These are phyloP conservation scores for Isabelozyma rhagii DNA, from an alignment of 805 yeast genomes.

Conservation along the genomic window DNA sequence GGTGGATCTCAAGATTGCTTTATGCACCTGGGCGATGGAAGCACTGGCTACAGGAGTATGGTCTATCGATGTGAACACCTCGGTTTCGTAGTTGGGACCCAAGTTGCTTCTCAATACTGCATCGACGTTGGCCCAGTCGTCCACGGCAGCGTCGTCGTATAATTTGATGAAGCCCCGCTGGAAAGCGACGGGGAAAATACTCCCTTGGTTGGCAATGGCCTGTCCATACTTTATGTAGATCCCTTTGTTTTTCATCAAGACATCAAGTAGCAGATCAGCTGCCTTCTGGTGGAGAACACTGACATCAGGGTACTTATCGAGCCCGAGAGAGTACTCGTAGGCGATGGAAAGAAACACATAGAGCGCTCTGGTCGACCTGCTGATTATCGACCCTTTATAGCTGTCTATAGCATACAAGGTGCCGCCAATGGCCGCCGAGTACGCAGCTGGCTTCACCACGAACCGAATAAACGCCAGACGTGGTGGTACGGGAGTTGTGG, in stretches of 20 bases:
- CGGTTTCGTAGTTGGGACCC: constrained; percentile 40
- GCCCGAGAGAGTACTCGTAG: constrained; percentile 51
- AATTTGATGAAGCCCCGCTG: constrained; percentile 54
- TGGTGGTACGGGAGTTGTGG: background rate
- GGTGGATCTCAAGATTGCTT: constrained; percentile 37
- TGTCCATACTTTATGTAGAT: constrained; percentile 77
- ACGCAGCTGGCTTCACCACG: background rate
- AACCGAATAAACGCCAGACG: background rate
- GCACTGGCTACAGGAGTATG: constrained; percentile 70
- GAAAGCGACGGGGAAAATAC: constrained; percentile 61
- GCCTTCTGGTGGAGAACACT: constrained; percentile 57
- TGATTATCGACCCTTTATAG: constrained; percentile 45
- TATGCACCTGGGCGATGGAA: constrained; percentile 69
- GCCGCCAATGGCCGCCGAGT: constrained; percentile 2
- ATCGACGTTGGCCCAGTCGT: constrained; percentile 48
- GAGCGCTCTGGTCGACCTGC: constrained; percentile 53
- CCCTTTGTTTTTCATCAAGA: constrained; percentile 34
- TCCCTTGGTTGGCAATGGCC: constrained; percentile 73
- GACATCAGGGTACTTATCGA: constrained; percentile 33
- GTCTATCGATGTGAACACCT: constrained; percentile 44
- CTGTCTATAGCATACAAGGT: constrained; percentile 32
- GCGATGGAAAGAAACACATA: constrained; percentile 50
- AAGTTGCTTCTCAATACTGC: constrained; percentile 33
- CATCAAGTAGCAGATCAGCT: constrained; percentile 36
- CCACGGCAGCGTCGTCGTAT: constrained; percentile 68